Base-by-base conservation (phyloP, 2,329 filamentous ascomycete species). In the Hirsutella thompsonii region DNA sequence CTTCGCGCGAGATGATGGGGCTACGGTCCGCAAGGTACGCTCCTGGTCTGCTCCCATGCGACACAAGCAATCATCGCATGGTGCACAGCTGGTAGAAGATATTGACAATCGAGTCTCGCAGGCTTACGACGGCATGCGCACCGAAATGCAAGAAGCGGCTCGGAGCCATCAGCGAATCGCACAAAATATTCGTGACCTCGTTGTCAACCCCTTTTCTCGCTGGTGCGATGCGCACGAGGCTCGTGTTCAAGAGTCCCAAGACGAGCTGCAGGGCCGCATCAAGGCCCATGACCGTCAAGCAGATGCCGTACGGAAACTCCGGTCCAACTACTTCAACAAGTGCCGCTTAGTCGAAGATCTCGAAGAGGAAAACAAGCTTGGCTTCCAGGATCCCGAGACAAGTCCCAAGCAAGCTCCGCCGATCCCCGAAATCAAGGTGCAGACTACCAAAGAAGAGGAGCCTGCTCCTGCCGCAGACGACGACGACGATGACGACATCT, bases 241-340 rank as follows among this genome's bases (percentile, higher is more conserved):
- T 47, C 84, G 92, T 49, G 78, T 98, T 44, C 85, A 94, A 58
- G 86, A 88, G 55, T 95, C 88, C 19, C 90, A 98, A 59, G 92
- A 96, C 52, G 89, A 95, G 54, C 75, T 98, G 19, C 90, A 96
- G 61, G 66, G 72, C 37, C 83, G 87, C 44, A 89, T 96, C 63
- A 95, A 94, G 68, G 76, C 84, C 46, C 88, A 96, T 61, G 87
- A 94, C 58, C 85, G 84, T 50, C 93, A 98, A 62, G 82, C 83
- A 44, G 92, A 98, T 47, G 62, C 75, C 18, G 87, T 94, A 46
- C 87, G 88, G 71, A 96, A 96, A 66, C 76, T 95, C 52, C 80
- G 92, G 48, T 94, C 85, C 61, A 84, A 86, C 52, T 98, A 98
- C 65, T 96, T 96, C 74, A 98, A 96, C 70, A 98, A 96, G 66